Conservation (phyloP, 805 yeast genomes). For the Metschnikowia noctiluminum region DNA sequence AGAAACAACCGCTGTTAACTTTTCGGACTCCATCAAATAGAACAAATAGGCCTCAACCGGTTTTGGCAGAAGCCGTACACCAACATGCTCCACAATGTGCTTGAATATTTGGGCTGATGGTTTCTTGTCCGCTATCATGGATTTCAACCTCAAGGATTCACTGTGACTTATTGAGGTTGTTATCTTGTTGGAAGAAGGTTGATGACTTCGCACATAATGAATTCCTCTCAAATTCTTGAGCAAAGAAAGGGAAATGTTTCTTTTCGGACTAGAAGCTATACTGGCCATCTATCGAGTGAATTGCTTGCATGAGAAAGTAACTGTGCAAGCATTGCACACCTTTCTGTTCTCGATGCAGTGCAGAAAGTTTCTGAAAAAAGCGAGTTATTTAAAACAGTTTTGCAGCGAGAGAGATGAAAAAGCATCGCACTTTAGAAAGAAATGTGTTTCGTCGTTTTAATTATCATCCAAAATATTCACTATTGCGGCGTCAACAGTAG, state of each 20-base stretch:
- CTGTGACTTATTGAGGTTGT: not conserved
- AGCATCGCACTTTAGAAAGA: no score
- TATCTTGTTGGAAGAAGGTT: not conserved
- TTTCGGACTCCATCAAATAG: slow-evolving; percentile 18
- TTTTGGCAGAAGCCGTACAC: slow-evolving; percentile 9
- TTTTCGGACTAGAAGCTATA: no score
- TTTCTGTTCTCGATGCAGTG: not conserved
- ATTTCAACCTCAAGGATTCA: slow-evolving; percentile 3
- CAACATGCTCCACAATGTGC: slow-evolving; percentile 4
- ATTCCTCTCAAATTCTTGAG: no score
- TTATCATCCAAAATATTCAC: no score
- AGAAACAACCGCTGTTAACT: slow-evolving; percentile 25
- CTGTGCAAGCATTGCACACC: not conserved
- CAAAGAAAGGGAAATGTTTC: no score
- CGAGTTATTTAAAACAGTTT: no score
- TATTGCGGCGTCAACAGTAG: no score
- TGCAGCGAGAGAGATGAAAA: no score
- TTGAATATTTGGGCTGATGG: slow-evolving; percentile 5
- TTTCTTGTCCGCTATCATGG: slow-evolving; percentile 4
- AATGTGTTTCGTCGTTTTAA: no score
- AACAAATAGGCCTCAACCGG: slow-evolving; percentile 24
- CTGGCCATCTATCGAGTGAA: no score
- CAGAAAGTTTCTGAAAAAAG: not conserved
- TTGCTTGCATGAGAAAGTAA: not conserved
- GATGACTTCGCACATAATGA: not conserved